phyloP scores from a whole-genome alignment of 2,329 filamentous ascomycete genomes.

The Penicillium sp. region DNA sequence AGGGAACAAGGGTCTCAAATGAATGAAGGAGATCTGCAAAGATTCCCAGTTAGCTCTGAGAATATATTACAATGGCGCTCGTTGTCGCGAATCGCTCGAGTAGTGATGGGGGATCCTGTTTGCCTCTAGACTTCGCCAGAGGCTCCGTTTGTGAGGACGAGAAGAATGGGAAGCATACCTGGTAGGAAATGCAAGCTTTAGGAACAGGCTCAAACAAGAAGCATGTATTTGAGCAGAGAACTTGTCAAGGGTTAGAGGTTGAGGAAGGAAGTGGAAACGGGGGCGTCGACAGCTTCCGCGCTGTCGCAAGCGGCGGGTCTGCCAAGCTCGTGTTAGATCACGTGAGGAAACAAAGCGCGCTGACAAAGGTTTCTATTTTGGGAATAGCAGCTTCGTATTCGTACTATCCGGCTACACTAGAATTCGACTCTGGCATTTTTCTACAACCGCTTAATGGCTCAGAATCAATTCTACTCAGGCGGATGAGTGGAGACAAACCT shows the following conservation, averaged over 20 bases:
- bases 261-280: constrained; percentile 16
- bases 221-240: background rate
- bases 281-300: constrained; percentile 26
- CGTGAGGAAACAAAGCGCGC: background rate
- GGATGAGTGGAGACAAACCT: too few relatives aligned
- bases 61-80: background rate
- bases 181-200: background rate
- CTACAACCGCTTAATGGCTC: too few relatives aligned
- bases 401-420: background rate
- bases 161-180: background rate
- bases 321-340: constrained; percentile 24
- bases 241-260: background rate
- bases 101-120: background rate
- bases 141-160: background rate
- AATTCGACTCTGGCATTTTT: too few relatives aligned
- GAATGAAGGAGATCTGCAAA: background rate
- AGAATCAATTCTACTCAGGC: too few relatives aligned
- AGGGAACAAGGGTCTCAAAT: background rate
- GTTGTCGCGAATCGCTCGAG: background rate
- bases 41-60: background rate
- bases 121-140: background rate
- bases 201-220: background rate
- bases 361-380: background rate
- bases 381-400: background rate
- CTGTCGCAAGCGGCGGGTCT: constrained; percentile 38